These are phyloP conservation scores for Trichoderma sp. DNA, from an alignment of 2,329 filamentous ascomycete species.

Conservation along the genomic window DNA sequence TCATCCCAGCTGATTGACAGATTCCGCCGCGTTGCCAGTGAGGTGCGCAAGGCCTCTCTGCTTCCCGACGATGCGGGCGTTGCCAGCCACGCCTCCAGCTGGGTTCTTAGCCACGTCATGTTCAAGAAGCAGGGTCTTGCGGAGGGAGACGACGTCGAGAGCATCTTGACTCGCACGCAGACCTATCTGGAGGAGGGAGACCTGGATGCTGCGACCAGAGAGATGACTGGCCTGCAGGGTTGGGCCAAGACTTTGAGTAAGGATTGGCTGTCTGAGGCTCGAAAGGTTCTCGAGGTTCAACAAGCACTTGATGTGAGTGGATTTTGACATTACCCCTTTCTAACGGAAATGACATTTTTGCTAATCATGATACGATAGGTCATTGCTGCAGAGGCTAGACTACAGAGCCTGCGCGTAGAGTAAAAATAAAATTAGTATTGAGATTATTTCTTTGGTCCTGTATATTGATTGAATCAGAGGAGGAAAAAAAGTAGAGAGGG, in stretches of 20 bases:
- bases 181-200: conserved; percentile 90
- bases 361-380: conserved; percentile 57
- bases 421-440: conserved; percentile 43
- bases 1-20: conserved; percentile 87
- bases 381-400: conserved; percentile 84
- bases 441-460: conserved; percentile 38
- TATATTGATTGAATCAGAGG: conserved; percentile 39
- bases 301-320: conserved; percentile 95
- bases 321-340: too few relatives aligned
- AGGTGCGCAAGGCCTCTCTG: conserved; percentile 92
- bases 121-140: conserved; percentile 92
- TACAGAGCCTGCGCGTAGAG: conserved; percentile 85
- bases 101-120: conserved; percentile 87
- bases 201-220: conserved; percentile 84
- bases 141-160: conserved; percentile 87
- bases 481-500: conserved; percentile 34
- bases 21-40: conserved; percentile 87
- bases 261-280: conserved; percentile 90
- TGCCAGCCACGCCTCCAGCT: conserved; percentile 88
- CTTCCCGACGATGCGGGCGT: conserved; percentile 93
- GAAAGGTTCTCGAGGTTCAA: conserved; percentile 90
- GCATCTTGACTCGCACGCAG: conserved; percentile 86
- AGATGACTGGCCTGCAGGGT: conserved; percentile 90
- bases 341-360: background rate
- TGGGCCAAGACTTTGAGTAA: conserved; percentile 95